Conservation (phyloP, 2,329 filamentous ascomycete species). For the Diplodia intermedia region DNA sequence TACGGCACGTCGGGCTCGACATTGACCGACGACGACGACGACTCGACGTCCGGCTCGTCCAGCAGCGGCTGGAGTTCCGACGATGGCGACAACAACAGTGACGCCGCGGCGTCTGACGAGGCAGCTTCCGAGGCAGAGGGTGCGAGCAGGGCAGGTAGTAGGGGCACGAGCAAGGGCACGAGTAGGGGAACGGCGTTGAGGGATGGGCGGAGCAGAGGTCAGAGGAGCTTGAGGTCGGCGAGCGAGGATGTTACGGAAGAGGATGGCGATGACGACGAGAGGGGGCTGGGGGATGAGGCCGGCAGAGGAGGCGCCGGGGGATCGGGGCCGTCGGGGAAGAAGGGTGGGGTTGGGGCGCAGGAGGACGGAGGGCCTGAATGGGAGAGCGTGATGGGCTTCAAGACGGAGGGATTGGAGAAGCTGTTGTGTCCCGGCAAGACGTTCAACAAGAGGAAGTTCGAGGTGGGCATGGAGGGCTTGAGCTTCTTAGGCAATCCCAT, state of each 20-base stretch:
- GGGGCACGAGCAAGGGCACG: conserved; percentile 42
- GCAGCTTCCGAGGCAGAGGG: conserved; percentile 17
- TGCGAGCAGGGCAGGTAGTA: conserved; percentile 20
- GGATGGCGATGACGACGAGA: conserved; percentile 46
- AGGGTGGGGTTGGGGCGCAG: conserved; percentile 34
- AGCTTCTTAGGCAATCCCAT: conserved; percentile 52
- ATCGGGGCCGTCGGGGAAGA: conserved; percentile 32
- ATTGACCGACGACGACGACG: conserved; percentile 40
- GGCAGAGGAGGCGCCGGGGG: conserved; percentile 28
- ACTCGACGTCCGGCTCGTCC: conserved; percentile 34
- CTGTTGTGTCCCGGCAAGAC: conserved; percentile 47
- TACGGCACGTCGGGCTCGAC: conserved; percentile 48
- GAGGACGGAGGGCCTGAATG: conserved; percentile 46
- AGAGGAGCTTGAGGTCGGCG: conserved; percentile 42
- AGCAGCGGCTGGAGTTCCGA: conserved; percentile 38
- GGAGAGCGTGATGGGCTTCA: conserved; percentile 50
- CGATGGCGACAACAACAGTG: conserved; percentile 38
- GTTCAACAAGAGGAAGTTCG: conserved; percentile 51
- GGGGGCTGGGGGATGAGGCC: conserved; percentile 37
- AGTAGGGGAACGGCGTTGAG: conserved; percentile 43
- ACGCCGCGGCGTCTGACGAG: conserved; percentile 39
- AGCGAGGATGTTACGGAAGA: conserved; percentile 38
- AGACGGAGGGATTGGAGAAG: conserved; percentile 50
- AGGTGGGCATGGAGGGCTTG: conserved; percentile 49
- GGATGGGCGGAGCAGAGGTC: conserved; percentile 40